Evolutionary conservation across 1,284 basidiomycete species (phyloP).

Genomic region (Ganoderma resinaceum): DNA sequence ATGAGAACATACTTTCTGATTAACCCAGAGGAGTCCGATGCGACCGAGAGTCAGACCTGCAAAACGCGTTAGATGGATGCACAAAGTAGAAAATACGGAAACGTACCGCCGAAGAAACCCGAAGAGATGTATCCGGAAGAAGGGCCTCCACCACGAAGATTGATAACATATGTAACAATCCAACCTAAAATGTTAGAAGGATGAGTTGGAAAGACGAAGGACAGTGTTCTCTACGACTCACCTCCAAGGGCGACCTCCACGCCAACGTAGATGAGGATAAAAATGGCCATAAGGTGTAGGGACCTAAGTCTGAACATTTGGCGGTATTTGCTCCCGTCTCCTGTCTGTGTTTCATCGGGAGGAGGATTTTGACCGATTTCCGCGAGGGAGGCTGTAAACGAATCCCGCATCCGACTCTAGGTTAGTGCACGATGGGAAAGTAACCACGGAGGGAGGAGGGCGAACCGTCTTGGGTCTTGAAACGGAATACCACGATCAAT

Average conservation of each 20-base stretch:
- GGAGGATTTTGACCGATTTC: slow-evolving; percentile 42
- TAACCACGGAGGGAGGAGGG: neutral
- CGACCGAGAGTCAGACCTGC: slow-evolving; percentile 52
- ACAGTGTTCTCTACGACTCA: slow-evolving; percentile 19
- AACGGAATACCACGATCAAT: slow-evolving; percentile 57
- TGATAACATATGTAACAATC: slow-evolving; percentile 58
- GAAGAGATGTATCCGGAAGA: slow-evolving; percentile 58
- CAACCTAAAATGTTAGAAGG: slow-evolving; percentile 43
- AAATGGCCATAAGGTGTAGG: slow-evolving; percentile 52
- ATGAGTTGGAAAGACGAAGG: neutral
- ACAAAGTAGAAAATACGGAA: neutral
- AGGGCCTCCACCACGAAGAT: slow-evolving; percentile 52
- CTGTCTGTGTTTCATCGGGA: slow-evolving; percentile 23
- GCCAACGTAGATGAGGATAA: slow-evolving; percentile 55
- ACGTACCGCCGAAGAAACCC: slow-evolving; percentile 59
- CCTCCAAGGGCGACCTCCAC: slow-evolving; percentile 56
- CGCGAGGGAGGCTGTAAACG: slow-evolving; percentile 37
- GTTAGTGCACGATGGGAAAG: neutral
- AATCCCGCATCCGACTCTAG: neutral
- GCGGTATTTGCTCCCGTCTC: slow-evolving; percentile 42
- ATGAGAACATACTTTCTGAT: slow-evolving; percentile 47
- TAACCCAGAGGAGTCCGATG: slow-evolving; percentile 56
- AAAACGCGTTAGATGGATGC: no score
- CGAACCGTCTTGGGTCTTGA: slow-evolving; percentile 62
- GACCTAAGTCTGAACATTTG: slow-evolving; percentile 47